Evolutionary conservation across 2,329 filamentous ascomycete genomes (phyloP).

Genomic region (Ciborinia camelliae): DNA sequence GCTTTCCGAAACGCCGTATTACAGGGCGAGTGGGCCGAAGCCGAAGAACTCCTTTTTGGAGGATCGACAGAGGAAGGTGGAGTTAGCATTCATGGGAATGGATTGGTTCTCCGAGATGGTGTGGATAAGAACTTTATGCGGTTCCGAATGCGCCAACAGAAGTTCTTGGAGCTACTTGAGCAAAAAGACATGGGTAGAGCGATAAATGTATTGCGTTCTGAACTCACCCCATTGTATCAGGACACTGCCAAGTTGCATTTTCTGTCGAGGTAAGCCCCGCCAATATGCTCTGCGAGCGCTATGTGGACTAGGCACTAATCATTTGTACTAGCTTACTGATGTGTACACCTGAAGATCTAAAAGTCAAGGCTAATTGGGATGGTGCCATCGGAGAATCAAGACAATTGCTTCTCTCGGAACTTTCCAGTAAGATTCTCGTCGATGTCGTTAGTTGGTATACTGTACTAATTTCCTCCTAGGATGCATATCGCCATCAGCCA

Average conservation of each 20-base stretch:
- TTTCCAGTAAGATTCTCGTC: constrained; percentile 66
- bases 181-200: constrained; percentile 68
- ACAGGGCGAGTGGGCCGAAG: constrained; percentile 75
- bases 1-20: constrained; percentile 79
- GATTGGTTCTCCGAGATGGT: constrained; percentile 70
- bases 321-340: constrained; percentile 67
- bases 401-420: constrained; percentile 68
- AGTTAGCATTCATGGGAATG: constrained; percentile 47
- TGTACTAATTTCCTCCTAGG: constrained; percentile 46
- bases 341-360: constrained; percentile 78
- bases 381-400: constrained; percentile 74
- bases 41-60: constrained; percentile 75
- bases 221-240: constrained; percentile 81
- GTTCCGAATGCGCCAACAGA: constrained; percentile 88
- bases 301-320: constrained; percentile 19
- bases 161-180: constrained; percentile 89
- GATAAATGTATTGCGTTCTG: constrained; percentile 77
- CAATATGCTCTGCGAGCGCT: neutral
- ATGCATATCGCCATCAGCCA: constrained; percentile 91
- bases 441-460: neutral
- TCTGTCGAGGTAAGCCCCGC: constrained; percentile 61
- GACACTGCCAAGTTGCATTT: constrained; percentile 75
- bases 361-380: constrained; percentile 77
- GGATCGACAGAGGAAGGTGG: constrained; percentile 44
- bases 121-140: constrained; percentile 77